phyloP scores from a whole-genome alignment of 202 grass and related monocot genomes.

The Elaeis oleifera region DNA sequence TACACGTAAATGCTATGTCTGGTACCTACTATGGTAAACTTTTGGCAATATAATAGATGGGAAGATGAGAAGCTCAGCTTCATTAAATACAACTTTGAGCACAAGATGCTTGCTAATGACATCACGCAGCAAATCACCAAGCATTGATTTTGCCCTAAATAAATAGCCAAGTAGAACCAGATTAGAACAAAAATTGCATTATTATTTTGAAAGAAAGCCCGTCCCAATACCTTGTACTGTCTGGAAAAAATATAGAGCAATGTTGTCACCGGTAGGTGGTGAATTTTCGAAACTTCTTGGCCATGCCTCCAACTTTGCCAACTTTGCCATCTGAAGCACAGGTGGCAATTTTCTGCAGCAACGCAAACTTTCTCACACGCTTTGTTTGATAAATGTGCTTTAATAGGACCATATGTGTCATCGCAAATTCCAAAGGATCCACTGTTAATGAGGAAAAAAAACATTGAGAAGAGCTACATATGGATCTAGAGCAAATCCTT shows the following conservation, averaged over 20 bases:
- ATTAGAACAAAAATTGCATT: not conserved
- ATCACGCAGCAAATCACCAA: conserved; percentile 28
- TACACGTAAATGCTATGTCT: not conserved
- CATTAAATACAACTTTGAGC: conserved; percentile 44
- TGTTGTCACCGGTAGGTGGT: conserved; percentile 35
- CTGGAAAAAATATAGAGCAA: conserved; percentile 69
- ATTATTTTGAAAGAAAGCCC: not conserved
- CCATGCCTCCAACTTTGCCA: conserved; percentile 42
- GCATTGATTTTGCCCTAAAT: not conserved
- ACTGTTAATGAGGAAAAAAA: conserved; percentile 27
- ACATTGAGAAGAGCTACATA: not conserved
- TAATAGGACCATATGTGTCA: conserved; percentile 36
- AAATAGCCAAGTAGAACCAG: not conserved
- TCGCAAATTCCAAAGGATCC: conserved; percentile 52
- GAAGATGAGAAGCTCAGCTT: conserved; percentile 47
- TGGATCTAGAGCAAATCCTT: not conserved
- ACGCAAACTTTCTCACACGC: conserved; percentile 45
- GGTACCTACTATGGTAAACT: conserved; percentile 44
- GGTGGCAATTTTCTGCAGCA: conserved; percentile 34
- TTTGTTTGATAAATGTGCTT: conserved; percentile 51
- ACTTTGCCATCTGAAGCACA: conserved; percentile 30
- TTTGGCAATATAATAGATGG: conserved; percentile 52
- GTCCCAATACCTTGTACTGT: conserved; percentile 36
- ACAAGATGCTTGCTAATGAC: conserved; percentile 35
- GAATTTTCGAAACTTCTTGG: conserved; percentile 40